Base-by-base conservation (phyloP, 192 early-diverging fungal species). In the Podila clonocystis region DNA sequence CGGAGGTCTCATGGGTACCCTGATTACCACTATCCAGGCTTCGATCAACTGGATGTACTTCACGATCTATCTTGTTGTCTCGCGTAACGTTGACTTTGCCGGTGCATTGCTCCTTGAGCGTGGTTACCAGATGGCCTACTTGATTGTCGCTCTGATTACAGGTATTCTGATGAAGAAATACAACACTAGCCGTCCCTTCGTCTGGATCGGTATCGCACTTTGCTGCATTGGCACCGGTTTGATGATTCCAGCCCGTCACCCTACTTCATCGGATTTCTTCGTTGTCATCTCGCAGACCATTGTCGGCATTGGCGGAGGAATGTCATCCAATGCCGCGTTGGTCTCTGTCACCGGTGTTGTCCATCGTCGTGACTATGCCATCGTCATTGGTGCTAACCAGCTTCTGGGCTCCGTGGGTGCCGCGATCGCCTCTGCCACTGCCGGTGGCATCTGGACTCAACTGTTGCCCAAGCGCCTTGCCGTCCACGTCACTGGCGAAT, bases 181-280 rank as follows among this genome's bases (percentile, higher is more conserved):
- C 65, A 28, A 50, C 41, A 30, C n/a, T 30, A 33, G 30, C 12
- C 65, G 65, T 9, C 65, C 41, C 50, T 67, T 67, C 33, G 52
- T 67, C 50, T 67, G 65, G 65, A 67, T 38, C 34, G 65, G 65
- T 57, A 38, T 67, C 33, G n/a, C 52, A 20, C 50, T 67, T 36
- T 48, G 52, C 24, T 33, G 49, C 50, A 67, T 67, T 30, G 65
- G 65, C 15, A 52, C 50, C 50, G 49, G 41, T 24, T 3, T 58
- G 29, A 57, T 67, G 65, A 67, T 67, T 52, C 65, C 65, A 22
- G 65, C 65, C n/a, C 65, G 65, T 67, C 29, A 55, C 15, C 65
- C 65, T 26, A 19, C 26, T 30, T 57, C 65, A n/a, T 57, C 65
- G 12, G 65, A 67, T 11, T 26, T 26, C 33, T 67, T 67, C 33